These are phyloP conservation scores for Fusarium austroafricanum DNA, from an alignment of 2,329 filamentous ascomycete species.

Conservation along the genomic window DNA sequence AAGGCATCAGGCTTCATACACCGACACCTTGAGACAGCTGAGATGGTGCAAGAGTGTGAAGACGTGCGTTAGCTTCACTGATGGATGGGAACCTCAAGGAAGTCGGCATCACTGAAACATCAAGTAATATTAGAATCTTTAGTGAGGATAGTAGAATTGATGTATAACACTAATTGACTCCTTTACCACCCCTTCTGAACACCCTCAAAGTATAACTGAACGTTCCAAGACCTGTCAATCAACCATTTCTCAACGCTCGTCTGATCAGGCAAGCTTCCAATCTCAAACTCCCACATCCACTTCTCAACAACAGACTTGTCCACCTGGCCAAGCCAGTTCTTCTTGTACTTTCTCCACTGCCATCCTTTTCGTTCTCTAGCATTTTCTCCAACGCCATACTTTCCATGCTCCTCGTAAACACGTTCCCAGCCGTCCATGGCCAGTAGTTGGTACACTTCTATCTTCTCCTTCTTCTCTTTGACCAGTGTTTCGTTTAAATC, in stretches of 20 bases:
- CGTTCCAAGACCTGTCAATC: conserved; percentile 12
- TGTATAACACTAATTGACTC: too few species aligned
- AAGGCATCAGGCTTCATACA: too few species aligned
- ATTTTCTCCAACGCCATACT: not conserved
- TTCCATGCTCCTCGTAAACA: not conserved
- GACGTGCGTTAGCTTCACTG: too few species aligned
- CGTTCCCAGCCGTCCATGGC: conserved; percentile 11
- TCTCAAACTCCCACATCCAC: conserved; percentile 19
- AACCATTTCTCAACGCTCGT: conserved; percentile 13
- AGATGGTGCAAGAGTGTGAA: too few species aligned
- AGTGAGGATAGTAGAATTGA: too few species aligned
- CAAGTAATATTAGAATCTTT: too few species aligned
- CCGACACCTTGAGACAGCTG: too few species aligned
- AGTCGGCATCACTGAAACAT: too few species aligned
- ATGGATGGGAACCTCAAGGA: too few species aligned
- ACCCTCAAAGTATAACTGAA: conserved; percentile 8
- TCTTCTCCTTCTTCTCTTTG: not conserved
- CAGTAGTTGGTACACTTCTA: conserved; percentile 1
- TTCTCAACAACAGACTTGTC: conserved; percentile 3
- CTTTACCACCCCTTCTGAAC: conserved; percentile 9
- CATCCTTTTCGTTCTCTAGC: conserved; percentile 8
- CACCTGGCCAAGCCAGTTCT: not conserved
- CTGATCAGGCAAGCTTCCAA: conserved; percentile 4
- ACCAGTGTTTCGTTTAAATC: not conserved
- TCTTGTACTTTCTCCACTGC: conserved; percentile 13